phyloP scores from a whole-genome alignment of 2,329 filamentous ascomycete genomes.

The Stagonosporopsis tanaceti region DNA sequence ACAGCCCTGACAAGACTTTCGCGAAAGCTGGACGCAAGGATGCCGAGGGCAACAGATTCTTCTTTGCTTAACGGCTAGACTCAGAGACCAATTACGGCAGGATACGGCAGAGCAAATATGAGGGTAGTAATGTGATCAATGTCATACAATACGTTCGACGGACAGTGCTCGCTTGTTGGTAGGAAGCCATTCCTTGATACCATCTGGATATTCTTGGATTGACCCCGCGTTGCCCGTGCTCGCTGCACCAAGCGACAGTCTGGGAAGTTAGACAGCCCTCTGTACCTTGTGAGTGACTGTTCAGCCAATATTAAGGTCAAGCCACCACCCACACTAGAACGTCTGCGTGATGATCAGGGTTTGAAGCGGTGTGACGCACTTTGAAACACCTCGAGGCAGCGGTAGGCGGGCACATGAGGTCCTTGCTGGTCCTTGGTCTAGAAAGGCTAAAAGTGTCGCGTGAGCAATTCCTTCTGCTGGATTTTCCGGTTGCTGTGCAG shows the following conservation, averaged over 20 bases:
- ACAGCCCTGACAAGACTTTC: constrained; percentile 89
- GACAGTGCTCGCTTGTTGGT: neutral
- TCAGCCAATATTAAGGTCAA: constrained; percentile 21
- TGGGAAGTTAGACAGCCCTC: neutral
- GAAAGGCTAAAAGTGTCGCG: constrained; percentile 29
- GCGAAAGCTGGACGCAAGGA: constrained; percentile 80
- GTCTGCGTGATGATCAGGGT: constrained; percentile 27
- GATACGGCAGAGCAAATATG: neutral
- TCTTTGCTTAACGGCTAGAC: constrained; percentile 56
- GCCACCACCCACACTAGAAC: constrained; percentile 19
- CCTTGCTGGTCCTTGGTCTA: neutral
- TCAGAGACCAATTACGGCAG: too few relatives aligned
- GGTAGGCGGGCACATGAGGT: neutral
- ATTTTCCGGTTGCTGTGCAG: neutral
- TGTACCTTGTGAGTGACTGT: constrained; percentile 1
- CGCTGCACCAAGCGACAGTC: neutral
- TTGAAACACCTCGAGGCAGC: constrained; percentile 6
- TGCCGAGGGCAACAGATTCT: constrained; percentile 89
- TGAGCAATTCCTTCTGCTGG: constrained; percentile 31
- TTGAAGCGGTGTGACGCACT: constrained; percentile 36
- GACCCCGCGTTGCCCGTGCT: constrained; percentile 4
- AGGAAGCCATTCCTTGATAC: neutral
- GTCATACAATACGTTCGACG: neutral
- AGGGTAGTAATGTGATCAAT: neutral
- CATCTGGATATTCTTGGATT: neutral